Percentiles rank a stretch among this genome's conserved stretches.
Conservation (phyloP, 352 stramenopile species). For the Aphanomyces astaci region DNA sequence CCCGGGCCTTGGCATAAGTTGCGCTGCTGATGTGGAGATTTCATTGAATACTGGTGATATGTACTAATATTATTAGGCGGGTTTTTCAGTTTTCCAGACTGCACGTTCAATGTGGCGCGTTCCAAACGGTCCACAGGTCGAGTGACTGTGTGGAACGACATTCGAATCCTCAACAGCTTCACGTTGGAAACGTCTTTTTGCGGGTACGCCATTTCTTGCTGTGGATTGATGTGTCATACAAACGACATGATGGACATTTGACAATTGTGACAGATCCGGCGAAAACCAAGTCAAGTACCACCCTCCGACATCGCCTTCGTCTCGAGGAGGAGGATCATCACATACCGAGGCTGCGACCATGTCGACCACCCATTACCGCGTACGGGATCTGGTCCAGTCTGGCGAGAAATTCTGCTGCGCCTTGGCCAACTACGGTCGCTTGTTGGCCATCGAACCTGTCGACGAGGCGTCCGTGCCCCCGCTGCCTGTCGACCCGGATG, state of each 20-base stretch:
- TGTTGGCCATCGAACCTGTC: constrained; percentile 39
- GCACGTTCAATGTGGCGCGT: constrained; percentile 55
- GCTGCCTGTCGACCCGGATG: no score
- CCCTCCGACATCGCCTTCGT: background rate
- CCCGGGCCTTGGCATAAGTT: no score
- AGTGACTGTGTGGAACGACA: constrained; percentile 57
- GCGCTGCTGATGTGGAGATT: no score
- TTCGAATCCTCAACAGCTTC: constrained; percentile 63
- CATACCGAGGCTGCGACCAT: background rate
- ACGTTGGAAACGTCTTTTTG: constrained; percentile 75
- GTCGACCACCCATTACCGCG: constrained; percentile 36
- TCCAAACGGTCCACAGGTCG: constrained; percentile 57
- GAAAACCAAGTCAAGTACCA: constrained; percentile 1
- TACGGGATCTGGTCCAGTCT: constrained; percentile 41
- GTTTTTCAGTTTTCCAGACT: constrained; percentile 60
- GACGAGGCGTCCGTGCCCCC: background rate
- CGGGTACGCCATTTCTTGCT: constrained; percentile 23
- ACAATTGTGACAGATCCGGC: constrained; percentile 3
- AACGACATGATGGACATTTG: background rate
- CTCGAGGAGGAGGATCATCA: background rate
- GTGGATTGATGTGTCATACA: background rate
- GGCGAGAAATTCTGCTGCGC: constrained; percentile 47
- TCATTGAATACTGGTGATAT: no score
- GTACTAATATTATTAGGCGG: no score
- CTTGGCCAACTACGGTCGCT: constrained; percentile 51